A percentile compares a stretch with the other conserved stretches of the same genome.
phyloP scores from a whole-genome alignment of 73 alveolate genomes.

The Chromera velia region DNA sequence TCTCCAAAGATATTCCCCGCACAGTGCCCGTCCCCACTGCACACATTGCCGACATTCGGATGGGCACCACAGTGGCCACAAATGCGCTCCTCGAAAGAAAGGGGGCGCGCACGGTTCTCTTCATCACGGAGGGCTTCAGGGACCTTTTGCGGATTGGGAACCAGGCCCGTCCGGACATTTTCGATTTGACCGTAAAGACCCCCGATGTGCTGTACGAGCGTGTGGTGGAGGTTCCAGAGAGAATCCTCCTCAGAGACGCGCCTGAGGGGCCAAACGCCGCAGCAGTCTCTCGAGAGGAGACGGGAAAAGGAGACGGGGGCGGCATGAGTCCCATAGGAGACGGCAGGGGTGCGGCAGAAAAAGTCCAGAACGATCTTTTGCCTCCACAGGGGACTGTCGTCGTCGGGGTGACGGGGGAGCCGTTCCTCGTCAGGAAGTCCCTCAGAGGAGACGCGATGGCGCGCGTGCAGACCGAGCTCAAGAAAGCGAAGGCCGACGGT shows the following conservation, averaged over 20 bases:
- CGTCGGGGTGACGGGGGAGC: no score
- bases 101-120: slow-evolving; percentile 68
- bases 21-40: slow-evolving; percentile 44
- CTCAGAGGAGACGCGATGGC: no score
- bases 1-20: slow-evolving; percentile 24
- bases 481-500: no score
- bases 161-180: slow-evolving; percentile 66
- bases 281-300: no score
- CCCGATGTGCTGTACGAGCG: slow-evolving; percentile 59
- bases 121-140: slow-evolving; percentile 68
- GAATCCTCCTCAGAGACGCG: slow-evolving; percentile 62
- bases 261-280: no score
- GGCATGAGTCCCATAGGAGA: no score
- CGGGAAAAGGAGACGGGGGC: no score
- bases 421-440: no score
- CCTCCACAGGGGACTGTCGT: no score
- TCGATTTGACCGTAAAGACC: slow-evolving; percentile 53
- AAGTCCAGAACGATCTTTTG: no score
- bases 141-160: slow-evolving; percentile 68
- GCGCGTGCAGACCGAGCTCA: no score
- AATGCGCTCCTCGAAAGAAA: slow-evolving; percentile 81
- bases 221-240: slow-evolving; percentile 65
- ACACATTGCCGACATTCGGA: slow-evolving; percentile 50
- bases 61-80: slow-evolving; percentile 87
- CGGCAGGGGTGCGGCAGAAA: no score